Evolutionary conservation across 179 eudicot species (phyloP).

Genomic region (Pouteria campechiana): DNA sequence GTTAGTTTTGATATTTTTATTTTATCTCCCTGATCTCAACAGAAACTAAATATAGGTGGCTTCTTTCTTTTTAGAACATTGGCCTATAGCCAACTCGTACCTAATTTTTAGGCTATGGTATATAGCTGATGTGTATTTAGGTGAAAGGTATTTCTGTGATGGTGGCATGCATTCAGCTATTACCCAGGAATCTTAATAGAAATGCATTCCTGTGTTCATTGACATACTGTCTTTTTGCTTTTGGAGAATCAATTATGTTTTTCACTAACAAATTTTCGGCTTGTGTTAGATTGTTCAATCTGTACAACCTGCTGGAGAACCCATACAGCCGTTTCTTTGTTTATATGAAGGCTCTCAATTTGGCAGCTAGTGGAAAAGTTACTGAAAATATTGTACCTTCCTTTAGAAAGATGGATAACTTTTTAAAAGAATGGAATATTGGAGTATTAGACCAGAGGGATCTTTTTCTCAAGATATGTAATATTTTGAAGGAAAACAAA

Average conservation of each 20-base stretch:
- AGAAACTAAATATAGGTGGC: too few species aligned
- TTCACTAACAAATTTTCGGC: too few species aligned
- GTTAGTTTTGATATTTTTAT: not conserved
- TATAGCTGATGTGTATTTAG: too few species aligned
- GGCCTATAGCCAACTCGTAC: too few species aligned
- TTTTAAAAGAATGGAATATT: conserved; percentile 85
- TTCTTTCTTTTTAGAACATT: too few species aligned
- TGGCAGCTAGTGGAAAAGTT: conserved; percentile 64
- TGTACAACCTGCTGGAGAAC: conserved; percentile 76
- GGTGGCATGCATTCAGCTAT: too few species aligned
- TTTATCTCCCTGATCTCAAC: too few species aligned
- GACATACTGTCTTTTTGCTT: not conserved
- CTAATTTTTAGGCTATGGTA: too few species aligned
- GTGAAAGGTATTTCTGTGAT: too few species aligned
- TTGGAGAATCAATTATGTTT: too few species aligned
- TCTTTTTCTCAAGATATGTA: conserved; percentile 54
- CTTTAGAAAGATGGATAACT: conserved; percentile 62
- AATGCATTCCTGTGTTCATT: not conserved
- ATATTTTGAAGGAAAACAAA: conserved; percentile 68
- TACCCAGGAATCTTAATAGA: not conserved
- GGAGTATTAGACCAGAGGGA: conserved; percentile 68
- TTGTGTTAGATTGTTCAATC: conserved; percentile 82
- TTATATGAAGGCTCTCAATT: conserved; percentile 77
- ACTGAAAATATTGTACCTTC: conserved; percentile 66
- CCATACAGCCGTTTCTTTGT: conserved; percentile 65